Evolutionary conservation across 1,139 yeast genomes (phyloP).

Genomic region (Nakaseomyces glabratus): DNA sequence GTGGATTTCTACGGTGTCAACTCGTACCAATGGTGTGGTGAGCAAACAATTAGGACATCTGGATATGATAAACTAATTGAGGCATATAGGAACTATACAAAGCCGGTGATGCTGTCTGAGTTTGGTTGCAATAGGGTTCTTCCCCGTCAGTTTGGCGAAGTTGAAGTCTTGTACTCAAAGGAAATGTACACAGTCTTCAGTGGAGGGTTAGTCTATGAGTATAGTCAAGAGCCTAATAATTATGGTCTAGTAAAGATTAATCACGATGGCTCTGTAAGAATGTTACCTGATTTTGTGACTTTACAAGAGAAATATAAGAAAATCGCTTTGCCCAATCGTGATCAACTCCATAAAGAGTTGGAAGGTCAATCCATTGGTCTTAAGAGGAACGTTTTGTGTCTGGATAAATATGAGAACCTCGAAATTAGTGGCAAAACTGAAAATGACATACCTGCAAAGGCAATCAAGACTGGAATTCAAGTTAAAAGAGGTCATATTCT

Average conservation of each 20-base stretch:
- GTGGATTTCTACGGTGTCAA: slow-evolving; percentile 94
- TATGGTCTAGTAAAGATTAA: slow-evolving; percentile 74
- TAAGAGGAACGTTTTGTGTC: slow-evolving; percentile 31
- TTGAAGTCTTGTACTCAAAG: slow-evolving; percentile 56
- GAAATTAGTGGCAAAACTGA: slow-evolving; percentile 45
- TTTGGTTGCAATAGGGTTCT: slow-evolving; percentile 81
- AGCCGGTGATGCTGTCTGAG: slow-evolving; percentile 85
- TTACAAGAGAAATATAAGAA: slow-evolving; percentile 43
- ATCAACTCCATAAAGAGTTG: slow-evolving; percentile 1
- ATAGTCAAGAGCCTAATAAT: slow-evolving; percentile 76
- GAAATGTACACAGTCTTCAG: slow-evolving; percentile 76
- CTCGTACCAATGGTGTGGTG: slow-evolving; percentile 97
- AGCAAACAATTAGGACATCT: slow-evolving; percentile 68
- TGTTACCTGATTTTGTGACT: slow-evolving; percentile 46
- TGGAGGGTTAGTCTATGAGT: slow-evolving; percentile 92
- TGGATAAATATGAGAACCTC: slow-evolving; percentile 41
- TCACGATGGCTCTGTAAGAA: slow-evolving; percentile 44
- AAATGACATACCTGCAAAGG: slow-evolving; percentile 35
- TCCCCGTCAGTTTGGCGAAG: slow-evolving; percentile 79
- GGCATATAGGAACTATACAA: slow-evolving; percentile 57
- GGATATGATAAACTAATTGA: slow-evolving; percentile 72
- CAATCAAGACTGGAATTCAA: slow-evolving; percentile 43
- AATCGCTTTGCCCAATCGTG: slow-evolving; percentile 27
- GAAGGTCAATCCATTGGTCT: neutral
- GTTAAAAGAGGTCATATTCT: slow-evolving; percentile 42